Evolutionary conservation across 768 basidiomycete genomes (phyloP).

Genomic region (Arthromyces matolae): DNA sequence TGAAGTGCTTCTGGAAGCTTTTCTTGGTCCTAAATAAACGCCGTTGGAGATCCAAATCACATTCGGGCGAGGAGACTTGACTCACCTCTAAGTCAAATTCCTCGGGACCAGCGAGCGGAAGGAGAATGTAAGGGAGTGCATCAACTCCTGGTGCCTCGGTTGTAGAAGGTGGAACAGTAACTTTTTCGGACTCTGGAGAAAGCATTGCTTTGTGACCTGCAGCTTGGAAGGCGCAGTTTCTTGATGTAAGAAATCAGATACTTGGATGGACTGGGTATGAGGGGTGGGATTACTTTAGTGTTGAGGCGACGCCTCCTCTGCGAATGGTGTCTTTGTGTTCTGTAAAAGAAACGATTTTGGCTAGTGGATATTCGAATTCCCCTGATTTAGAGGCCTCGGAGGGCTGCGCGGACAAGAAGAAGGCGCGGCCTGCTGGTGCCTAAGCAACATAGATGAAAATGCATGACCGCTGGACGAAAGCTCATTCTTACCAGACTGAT

Average conservation of each 20-base stretch:
- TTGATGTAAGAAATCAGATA: conserved; percentile 24
- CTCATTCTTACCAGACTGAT: conserved; percentile 58
- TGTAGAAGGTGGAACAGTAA: conserved; percentile 58
- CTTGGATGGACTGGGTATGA: background rate
- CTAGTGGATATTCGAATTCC: conserved; percentile 72
- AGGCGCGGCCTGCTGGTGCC: conserved; percentile 73
- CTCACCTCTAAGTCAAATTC: conserved; percentile 88
- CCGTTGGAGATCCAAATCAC: background rate
- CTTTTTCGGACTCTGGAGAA: conserved; percentile 53
- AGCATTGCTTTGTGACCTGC: conserved; percentile 70
- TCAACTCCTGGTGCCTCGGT: conserved; percentile 71
- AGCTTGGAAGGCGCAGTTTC: conserved; percentile 76
- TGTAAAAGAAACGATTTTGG: conserved; percentile 81
- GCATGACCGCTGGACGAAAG: background rate
- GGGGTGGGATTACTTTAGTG: conserved; percentile 63
- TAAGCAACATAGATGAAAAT: conserved; percentile 27
- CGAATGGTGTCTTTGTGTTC: conserved; percentile 87
- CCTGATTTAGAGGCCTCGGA: conserved; percentile 42
- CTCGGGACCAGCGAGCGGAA: conserved; percentile 92
- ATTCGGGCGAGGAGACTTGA: background rate
- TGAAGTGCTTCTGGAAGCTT: conserved; percentile 80
- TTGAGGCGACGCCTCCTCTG: conserved; percentile 81
- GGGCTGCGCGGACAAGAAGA: conserved; percentile 71
- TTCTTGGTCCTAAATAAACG: conserved; percentile 69
- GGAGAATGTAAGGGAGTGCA: conserved; percentile 77